A percentile compares a stretch with the other conserved stretches of the same genome.
phyloP scores from a whole-genome alignment of 108 stramenopile genomes.

The Nannochloropsis gaditana region DNA sequence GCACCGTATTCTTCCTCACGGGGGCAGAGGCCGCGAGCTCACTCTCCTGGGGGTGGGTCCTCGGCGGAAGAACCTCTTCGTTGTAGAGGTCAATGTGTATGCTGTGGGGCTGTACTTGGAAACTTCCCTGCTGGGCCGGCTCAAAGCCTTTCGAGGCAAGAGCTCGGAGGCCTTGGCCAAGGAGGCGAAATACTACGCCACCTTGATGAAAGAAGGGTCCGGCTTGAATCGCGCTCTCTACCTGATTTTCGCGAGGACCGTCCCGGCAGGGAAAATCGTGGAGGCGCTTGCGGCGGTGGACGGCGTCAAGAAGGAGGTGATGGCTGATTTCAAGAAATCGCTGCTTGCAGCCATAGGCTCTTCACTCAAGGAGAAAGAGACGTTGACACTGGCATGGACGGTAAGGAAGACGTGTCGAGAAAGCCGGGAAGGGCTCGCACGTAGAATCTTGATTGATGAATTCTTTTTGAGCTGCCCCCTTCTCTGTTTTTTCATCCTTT shows the following conservation, averaged over 20 bases:
- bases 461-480: no score
- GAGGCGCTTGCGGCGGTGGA: background rate
- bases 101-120: background rate
- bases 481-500: no score
- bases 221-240: background rate
- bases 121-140: background rate
- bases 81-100: background rate
- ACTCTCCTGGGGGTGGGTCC: background rate
- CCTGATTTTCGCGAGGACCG: background rate
- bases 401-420: background rate
- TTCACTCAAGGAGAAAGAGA: background rate
- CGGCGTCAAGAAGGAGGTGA: background rate
- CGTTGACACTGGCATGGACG: background rate
- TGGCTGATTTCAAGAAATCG: background rate
- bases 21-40: background rate
- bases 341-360: background rate
- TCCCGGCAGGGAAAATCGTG: background rate
- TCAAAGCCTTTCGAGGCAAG: background rate
- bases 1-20: conserved; percentile 14
- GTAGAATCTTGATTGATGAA: background rate
- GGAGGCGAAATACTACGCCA: conserved; percentile 1
- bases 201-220: background rate
- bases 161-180: background rate
- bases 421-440: background rate
- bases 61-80: background rate